Evolutionary conservation across 768 basidiomycete species (phyloP), one percentile per base, ranked within the genome.

Genomic region (Xanthoconium purpureum): DNA sequence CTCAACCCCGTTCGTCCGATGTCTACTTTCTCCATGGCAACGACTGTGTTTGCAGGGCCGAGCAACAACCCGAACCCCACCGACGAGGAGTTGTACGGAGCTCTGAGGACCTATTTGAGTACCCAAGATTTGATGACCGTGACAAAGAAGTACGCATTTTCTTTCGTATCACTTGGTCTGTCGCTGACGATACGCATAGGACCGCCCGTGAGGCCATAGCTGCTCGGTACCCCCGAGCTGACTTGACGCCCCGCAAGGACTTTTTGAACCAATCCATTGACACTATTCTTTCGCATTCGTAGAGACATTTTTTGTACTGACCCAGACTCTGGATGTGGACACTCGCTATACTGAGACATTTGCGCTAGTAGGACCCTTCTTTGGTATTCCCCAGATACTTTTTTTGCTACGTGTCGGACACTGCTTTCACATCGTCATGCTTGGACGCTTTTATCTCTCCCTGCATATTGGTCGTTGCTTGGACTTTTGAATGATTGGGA

Each of bases 61-160:
- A 84, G 77, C 63, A 73, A 74, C 62, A 80, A 78, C 62, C 74
- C 81, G 9, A 76, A 84, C 45, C 85, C 87, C 13, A 76, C 71
- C 0, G 83, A 88, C 61, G 84, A 85, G 14, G 85, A 85, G 60
- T 61, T 88, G 43, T 74, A 84, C 60, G 77, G 68, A 15, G 78
- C 82, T 17, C 70, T 88, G 17, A 75, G 81, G 50, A 75, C 75
- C 24, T 85, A 84, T 63, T 64, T 89, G 54, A 80, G 84, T 50
- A 80, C 81, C 24, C 84, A 87, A 63, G 84, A 89, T 66, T 67
- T 87, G 60, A 86, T 88, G 86, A 78, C 77, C n/a, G 84, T 88
- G 45, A 84, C 83, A 59, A 85, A 85, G 76, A 84, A 83, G 81
- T 85, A 61, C 64, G 83, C 3, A 2, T 48, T 2, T 13, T 43